Evolutionary conservation across 2,329 filamentous ascomycete genomes (phyloP).

Genomic region (Celoporthe dispersa): DNA sequence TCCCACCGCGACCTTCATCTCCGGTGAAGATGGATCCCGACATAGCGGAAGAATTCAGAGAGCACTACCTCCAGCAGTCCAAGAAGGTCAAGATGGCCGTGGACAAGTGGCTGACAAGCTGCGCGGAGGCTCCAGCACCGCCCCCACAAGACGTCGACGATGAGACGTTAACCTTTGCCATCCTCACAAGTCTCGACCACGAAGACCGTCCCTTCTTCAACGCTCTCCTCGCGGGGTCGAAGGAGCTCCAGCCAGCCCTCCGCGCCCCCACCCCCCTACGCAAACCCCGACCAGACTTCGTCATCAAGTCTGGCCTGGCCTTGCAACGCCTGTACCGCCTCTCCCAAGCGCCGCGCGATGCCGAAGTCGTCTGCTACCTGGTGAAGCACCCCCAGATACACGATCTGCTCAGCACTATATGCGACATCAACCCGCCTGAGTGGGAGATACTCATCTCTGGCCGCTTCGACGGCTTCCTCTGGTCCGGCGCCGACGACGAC

Average conservation of each 20-base stretch:
- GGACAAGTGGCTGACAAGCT: constrained; percentile 85
- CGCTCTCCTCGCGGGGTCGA: constrained; percentile 69
- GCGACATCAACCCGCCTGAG: constrained; percentile 87
- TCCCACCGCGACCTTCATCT: constrained; percentile 60
- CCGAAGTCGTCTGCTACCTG: constrained; percentile 84
- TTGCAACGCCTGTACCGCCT: constrained; percentile 86
- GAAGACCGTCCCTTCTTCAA: constrained; percentile 82
- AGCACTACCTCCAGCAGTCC: constrained; percentile 89
- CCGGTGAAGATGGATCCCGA: constrained; percentile 85
- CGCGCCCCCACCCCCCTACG: constrained; percentile 72
- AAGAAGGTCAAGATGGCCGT: constrained; percentile 92
- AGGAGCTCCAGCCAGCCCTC: constrained; percentile 58
- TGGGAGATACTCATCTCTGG: constrained; percentile 96
- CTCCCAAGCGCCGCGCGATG: constrained; percentile 73
- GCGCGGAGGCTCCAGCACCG: constrained; percentile 72
- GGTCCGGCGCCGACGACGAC: constrained; percentile 81
- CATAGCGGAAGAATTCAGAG: constrained; percentile 89
- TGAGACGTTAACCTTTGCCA: constrained; percentile 90
- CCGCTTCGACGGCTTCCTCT: constrained; percentile 88
- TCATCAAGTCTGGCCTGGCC: constrained; percentile 76
- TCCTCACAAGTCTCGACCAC: constrained; percentile 81
- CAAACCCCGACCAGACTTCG: constrained; percentile 70
- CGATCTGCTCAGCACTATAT: constrained; percentile 83
- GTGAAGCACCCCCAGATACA: constrained; percentile 82
- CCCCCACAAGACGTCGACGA: constrained; percentile 91